Conservation (phyloP, 73 alveolate species). For the Stentor roeselii region DNA sequence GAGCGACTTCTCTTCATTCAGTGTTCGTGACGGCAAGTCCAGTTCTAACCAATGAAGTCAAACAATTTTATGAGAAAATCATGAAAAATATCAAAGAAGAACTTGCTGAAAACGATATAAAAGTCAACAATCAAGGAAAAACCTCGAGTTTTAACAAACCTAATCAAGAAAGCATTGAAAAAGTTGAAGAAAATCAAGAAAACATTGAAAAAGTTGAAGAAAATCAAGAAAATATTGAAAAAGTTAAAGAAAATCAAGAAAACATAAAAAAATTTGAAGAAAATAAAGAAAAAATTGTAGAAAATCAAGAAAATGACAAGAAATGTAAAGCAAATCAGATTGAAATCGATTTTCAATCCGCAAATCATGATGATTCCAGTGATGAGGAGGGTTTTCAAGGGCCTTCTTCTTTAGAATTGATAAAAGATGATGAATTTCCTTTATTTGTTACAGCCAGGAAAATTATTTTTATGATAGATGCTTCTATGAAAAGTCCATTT, state of each 20-base stretch:
- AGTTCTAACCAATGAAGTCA: conserved; percentile 82
- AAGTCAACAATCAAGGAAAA: no score
- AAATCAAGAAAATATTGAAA: neutral
- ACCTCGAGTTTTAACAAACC: no score
- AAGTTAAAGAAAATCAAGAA: conserved; percentile 22
- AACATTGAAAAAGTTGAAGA: conserved; percentile 8
- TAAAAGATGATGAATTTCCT: conserved; percentile 69
- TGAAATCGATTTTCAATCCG: conserved; percentile 30
- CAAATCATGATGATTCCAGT: conserved; percentile 50
- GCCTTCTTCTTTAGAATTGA: conserved; percentile 49
- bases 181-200: neutral
- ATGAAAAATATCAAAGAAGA: conserved; percentile 52
- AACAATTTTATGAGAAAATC: conserved; percentile 60
- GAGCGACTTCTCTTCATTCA: conserved; percentile 47
- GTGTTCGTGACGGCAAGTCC: conserved; percentile 85
- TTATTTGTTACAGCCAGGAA: conserved; percentile 73
- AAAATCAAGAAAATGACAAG: conserved; percentile 26
- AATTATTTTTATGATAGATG: conserved; percentile 75
- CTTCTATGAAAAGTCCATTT: conserved; percentile 67
- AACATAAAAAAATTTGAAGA: conserved; percentile 4
- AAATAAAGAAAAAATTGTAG: neutral
- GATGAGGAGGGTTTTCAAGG: conserved; percentile 36
- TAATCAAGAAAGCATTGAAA: neutral
- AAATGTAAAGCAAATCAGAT: neutral
- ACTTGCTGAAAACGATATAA: conserved; percentile 13